These are phyloP conservation scores for Imleria badia DNA, from an alignment of 768 basidiomycete species.

Conservation along the genomic window DNA sequence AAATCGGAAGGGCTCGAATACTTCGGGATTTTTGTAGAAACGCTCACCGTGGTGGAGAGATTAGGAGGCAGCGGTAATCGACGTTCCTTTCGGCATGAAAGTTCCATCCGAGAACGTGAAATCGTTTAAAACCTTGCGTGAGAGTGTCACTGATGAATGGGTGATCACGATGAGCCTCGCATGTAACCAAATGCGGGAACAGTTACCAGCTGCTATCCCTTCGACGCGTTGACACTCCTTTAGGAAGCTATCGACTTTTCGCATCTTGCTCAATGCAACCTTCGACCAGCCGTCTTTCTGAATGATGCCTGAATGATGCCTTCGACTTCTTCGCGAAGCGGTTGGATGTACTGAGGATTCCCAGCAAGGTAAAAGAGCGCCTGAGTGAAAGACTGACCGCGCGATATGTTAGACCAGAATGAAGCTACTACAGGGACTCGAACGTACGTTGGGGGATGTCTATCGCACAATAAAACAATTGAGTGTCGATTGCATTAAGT, in stretches of 20 bases:
- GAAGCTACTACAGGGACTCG: too few species aligned
- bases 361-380: background rate
- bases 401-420: background rate
- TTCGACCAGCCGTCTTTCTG: slow-evolving; percentile 1
- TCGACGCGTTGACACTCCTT: slow-evolving; percentile 8
- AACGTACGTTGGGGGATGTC: background rate
- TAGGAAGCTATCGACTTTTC: slow-evolving; percentile 7
- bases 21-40: background rate
- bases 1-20: slow-evolving; percentile 1
- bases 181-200: background rate
- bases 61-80: background rate
- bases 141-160: slow-evolving; percentile 26
- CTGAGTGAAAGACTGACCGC: background rate
- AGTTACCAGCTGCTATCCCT: background rate
- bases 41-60: slow-evolving; percentile 3
- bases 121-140: slow-evolving; percentile 32
- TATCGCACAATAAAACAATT: background rate
- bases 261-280: slow-evolving; percentile 1
- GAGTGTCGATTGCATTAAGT: background rate
- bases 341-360: background rate
- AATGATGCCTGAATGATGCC: too few species aligned
- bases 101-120: slow-evolving; percentile 40
- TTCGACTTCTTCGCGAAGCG: slow-evolving; percentile 8
- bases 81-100: background rate
- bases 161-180: background rate